phyloP scores from a whole-genome alignment of 495 filamentous ascomycete genomes.

The Aspergillus homomorphus region DNA sequence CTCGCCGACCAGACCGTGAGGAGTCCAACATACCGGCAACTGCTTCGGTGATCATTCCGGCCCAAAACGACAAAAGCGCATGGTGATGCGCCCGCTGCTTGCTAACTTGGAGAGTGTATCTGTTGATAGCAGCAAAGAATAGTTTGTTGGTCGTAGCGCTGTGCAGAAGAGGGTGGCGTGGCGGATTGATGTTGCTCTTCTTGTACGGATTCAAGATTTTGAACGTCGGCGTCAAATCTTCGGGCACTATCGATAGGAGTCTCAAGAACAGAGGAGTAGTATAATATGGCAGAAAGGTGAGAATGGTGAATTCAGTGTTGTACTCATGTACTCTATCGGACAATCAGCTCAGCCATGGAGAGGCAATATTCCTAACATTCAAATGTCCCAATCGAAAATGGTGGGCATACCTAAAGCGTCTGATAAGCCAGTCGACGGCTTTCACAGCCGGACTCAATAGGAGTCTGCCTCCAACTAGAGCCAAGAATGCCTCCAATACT shows the following conservation, averaged over 20 bases:
- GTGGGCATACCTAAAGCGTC: conserved; percentile 74
- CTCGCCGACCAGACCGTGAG: conserved; percentile 64
- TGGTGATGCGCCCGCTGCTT: conserved; percentile 66
- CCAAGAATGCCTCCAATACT: conserved; percentile 76
- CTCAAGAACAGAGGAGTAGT: conserved; percentile 74
- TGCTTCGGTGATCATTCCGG: conserved; percentile 75
- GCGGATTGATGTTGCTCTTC: conserved; percentile 65
- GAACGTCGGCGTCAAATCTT: conserved; percentile 67
- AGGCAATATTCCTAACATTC: background rate
- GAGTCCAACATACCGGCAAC: conserved; percentile 74
- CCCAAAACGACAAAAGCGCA: conserved; percentile 82
- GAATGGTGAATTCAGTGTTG: conserved; percentile 73
- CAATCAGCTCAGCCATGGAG: conserved; percentile 28
- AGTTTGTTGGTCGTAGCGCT: conserved; percentile 67
- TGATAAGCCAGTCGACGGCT: conserved; percentile 89
- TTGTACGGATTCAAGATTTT: conserved; percentile 83
- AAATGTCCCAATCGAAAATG: conserved; percentile 1
- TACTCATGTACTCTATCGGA: conserved; percentile 77
- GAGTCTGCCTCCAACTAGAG: conserved; percentile 68
- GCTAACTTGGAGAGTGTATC: conserved; percentile 68
- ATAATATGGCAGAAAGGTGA: conserved; percentile 92
- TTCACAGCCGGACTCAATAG: conserved; percentile 82
- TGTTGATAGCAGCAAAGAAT: conserved; percentile 69
- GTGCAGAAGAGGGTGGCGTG: conserved; percentile 75
- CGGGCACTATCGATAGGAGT: conserved; percentile 77